Evolutionary conservation across 345 rosid species (phyloP).

Genomic region (Pugionium dolabratum): DNA sequence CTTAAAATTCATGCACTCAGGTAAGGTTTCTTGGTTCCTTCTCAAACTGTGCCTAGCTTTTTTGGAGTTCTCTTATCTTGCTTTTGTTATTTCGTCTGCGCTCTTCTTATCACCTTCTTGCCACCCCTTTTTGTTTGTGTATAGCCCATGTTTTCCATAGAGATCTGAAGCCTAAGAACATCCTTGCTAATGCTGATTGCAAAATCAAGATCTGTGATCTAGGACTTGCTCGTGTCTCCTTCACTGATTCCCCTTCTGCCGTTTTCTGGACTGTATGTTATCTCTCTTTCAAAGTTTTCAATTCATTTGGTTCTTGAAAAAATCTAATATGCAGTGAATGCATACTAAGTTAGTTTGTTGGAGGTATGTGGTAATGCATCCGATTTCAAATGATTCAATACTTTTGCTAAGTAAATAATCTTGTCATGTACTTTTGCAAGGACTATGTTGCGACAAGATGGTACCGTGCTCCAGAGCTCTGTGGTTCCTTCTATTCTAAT

Average conservation of each 20-base stretch:
- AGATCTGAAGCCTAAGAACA: conserved; percentile 93
- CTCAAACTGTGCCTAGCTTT: conserved; percentile 12
- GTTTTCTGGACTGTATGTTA: conserved; percentile 97
- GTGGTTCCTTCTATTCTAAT: conserved; percentile 93
- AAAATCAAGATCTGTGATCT: conserved; percentile 95
- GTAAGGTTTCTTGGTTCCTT: conserved; percentile 48
- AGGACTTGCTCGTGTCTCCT: conserved; percentile 96
- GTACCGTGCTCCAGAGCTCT: conserved; percentile 99
- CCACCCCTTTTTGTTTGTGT: not conserved
- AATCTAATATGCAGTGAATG: conserved; percentile 1
- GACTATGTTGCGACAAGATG: conserved; percentile 99
- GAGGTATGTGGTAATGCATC: conserved; percentile 27
- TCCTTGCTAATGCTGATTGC: conserved; percentile 97
- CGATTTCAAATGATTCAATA: not conserved
- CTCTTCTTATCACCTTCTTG: too few relatives aligned
- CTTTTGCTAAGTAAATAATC: conserved; percentile 30
- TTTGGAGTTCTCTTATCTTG: not conserved
- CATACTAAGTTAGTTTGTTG: conserved; percentile 2
- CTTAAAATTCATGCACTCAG: conserved; percentile 90
- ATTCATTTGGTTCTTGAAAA: not conserved
- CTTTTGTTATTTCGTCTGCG: not conserved
- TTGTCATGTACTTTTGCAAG: conserved; percentile 50
- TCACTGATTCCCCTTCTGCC: conserved; percentile 89
- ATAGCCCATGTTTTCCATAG: conserved; percentile 91
- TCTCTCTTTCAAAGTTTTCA: conserved; percentile 30